Evolutionary conservation across 2,329 filamentous ascomycete genomes (phyloP), one percentile per base, ranked within the genome.

Genomic region (Alternaria viburni): DNA sequence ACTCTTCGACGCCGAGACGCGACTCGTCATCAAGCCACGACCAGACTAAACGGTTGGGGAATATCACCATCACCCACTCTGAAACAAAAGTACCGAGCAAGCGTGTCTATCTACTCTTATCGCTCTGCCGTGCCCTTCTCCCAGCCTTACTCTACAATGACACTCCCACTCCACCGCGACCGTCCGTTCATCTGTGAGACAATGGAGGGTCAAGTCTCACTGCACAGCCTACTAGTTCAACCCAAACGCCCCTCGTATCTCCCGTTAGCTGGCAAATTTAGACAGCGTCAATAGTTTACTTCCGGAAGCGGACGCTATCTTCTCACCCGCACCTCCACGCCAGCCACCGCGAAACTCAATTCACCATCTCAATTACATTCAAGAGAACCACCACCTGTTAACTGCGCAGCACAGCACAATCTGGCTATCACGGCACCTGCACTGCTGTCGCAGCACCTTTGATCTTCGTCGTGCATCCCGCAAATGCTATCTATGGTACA

Each of bases 381-480:
- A 21, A 52, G 13, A n/a, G 15, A n/a, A 36, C 19, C 12, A 15
- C 30, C 30, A 36, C 30, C 28, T 36, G 28, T 36, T 23, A 8
- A 52, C 6, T 25, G 13, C 36, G n/a, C 49, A 25, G 54, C 50
- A 59, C 50, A 12, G 28, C 59, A 44, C 41, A 30, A 41, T 41
- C 47, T 58, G 46, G 25, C 26, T 25, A n/a, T 23, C 21, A 23
- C 49, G 23, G 59, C 43, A 59, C 25, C 36, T 17, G 25, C 32
- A 6, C 23, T 30, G 25, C 47, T 30, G 36, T 41, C 36, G 36
- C 36, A 41, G 36, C 19, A 21, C 49, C 47, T 54, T 6, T 49
- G 23, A 61, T 62, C 59, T 62, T 36, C 61, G 58, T 45, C 44
- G 21, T 66, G 64, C 64, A 59, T 54, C 45, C 54, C 49, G 50